These are phyloP conservation scores for Diaporthe sp. DNA, from an alignment of 2,329 filamentous ascomycete genomes.

Conservation along the genomic window DNA sequence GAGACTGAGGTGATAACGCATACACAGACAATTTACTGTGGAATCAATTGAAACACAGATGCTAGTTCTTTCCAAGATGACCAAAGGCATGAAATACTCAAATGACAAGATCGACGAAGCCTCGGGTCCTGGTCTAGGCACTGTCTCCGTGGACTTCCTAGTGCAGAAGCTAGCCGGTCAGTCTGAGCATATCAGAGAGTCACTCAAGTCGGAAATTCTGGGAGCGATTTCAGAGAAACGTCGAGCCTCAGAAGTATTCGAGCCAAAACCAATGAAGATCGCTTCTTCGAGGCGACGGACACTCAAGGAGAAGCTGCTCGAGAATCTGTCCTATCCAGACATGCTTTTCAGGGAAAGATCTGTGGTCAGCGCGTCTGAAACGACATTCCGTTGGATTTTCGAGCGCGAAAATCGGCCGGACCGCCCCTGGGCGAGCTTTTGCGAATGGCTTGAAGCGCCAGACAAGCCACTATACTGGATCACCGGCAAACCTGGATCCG, in stretches of 20 bases:
- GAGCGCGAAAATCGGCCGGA: not conserved
- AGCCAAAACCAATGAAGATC: not conserved
- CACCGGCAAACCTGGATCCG: slow-evolving; percentile 14
- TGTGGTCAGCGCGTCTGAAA: not conserved
- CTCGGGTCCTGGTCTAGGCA: not conserved
- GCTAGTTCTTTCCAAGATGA: not conserved
- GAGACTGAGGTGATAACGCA: not conserved
- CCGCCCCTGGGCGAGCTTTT: slow-evolving; percentile 1
- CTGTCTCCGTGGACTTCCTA: not conserved
- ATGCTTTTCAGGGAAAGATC: not conserved
- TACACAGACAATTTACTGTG: not conserved
- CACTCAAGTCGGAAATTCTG: not conserved
- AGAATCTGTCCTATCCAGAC: not conserved
- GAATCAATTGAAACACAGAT: not conserved
- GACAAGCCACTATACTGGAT: slow-evolving; percentile 10
- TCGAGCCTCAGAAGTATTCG: not conserved
- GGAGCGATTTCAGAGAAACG: not conserved
- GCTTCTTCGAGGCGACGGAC: not conserved
- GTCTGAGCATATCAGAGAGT: not conserved
- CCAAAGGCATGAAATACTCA: not conserved
- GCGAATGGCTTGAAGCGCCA: slow-evolving; percentile 1
- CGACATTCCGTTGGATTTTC: not conserved
- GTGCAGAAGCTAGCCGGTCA: not conserved
- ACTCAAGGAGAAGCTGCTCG: not conserved
- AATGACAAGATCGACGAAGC: not conserved